phyloP scores from a whole-genome alignment of 805 yeast species.

The Ogataea ramenticola region DNA sequence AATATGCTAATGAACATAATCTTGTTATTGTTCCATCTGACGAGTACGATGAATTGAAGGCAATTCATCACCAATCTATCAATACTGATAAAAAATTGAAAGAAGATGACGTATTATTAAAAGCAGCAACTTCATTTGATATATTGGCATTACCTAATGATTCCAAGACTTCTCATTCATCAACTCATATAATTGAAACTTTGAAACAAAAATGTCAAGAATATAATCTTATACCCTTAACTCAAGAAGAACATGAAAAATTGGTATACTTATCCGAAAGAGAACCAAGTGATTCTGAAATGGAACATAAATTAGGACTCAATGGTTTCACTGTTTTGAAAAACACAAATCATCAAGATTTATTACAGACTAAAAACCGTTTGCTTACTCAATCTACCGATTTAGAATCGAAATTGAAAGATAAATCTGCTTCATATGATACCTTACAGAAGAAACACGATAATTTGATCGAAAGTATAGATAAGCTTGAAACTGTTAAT shows the following conservation, averaged over 20 bases:
- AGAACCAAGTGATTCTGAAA: slow-evolving; percentile 10
- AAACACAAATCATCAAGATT: slow-evolving; percentile 14
- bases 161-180: not conserved
- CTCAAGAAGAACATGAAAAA: not conserved
- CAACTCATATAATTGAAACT: slow-evolving; percentile 1
- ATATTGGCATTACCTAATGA: slow-evolving; percentile 22
- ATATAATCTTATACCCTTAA: not conserved
- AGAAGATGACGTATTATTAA: slow-evolving; percentile 13
- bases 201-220: not conserved
- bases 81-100: not conserved
- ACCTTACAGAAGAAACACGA: too few relatives aligned
- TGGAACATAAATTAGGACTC: slow-evolving; percentile 6
- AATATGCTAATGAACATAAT: slow-evolving; percentile 23
- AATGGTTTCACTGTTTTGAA: slow-evolving; percentile 6
- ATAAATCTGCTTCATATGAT: too few relatives aligned
- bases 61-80: not conserved
- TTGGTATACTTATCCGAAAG: too few relatives aligned
- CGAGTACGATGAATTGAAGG: slow-evolving; percentile 19
- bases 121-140: slow-evolving; percentile 18
- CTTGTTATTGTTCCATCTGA: slow-evolving; percentile 9
- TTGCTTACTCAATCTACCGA: slow-evolving; percentile 7
- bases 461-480: too few relatives aligned
- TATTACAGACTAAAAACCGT: slow-evolving; percentile 1
- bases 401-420: too few relatives aligned
- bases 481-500: too few relatives aligned